Evolutionary conservation across 2,329 filamentous ascomycete genomes (phyloP), one percentile per base, ranked within the genome.

Genomic region (Botrytis pseudocinerea): DNA sequence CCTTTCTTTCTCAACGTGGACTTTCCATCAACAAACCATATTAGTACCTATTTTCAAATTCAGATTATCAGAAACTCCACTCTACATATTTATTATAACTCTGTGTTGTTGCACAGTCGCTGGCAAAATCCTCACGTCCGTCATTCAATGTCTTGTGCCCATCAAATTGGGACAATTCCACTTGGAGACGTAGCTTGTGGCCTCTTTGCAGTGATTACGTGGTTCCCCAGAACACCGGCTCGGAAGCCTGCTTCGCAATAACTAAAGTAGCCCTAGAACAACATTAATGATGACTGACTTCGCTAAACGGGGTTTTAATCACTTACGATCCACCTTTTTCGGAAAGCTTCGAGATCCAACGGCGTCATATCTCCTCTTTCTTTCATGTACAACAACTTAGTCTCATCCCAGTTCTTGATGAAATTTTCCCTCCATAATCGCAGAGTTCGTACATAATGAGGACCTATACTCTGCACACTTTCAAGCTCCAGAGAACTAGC

Each of bases 401-500:
- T 83, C 5, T 78, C 78, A 10, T 90, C 84, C 80, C 92, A 93
- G 28, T 88, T 88, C 4, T 82, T 81, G 78, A 90, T 79, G 78
- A 93, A 93, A 8, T 85, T 87, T 76, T 92, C 87, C n/a, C 85
- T 85, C 91, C 91, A 93, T 4, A 91, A 78, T 20, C 89, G 83
- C 75, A 93, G 80, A 0, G 91, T 88, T 77, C 89, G 91, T 25
- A 88, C 85, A 77, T 93, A 93, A 78, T 93, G 91, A 1, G 89
- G 89, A 1, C 91, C 91, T 62, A 93, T 93, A 77, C 92, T 92
- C 77, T 92, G 86, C 51, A 92, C 83, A 14, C 82, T 85, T 76
- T 93, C 89, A 0, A 92, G 85, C 32, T 93, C 86, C 4, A 93
- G 83, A 0, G 86, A 86, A 1, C 88, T 87, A 7, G 83, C 80